Conservation (phyloP, 2,329 filamentous ascomycete species). For the Nemania bipapillata region DNA sequence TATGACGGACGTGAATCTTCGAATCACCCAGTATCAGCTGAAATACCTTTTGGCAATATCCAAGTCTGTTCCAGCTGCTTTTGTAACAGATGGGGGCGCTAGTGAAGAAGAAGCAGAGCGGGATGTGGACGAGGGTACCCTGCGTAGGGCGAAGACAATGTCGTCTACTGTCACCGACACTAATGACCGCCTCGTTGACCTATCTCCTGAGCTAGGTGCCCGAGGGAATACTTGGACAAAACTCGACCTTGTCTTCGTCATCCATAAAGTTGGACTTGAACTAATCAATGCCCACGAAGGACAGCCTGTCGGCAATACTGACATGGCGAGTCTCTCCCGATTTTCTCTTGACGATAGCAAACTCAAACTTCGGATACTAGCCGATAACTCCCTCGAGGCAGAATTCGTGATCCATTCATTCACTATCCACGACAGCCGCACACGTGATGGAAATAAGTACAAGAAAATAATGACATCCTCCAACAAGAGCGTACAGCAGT, state of each 20-base stretch:
- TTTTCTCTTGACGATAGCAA: conserved; percentile 95
- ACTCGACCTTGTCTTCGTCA: conserved; percentile 89
- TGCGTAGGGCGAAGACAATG: conserved; percentile 61
- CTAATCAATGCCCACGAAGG: conserved; percentile 80
- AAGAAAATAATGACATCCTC: conserved; percentile 97
- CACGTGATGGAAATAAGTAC: conserved; percentile 91
- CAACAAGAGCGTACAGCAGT: conserved; percentile 94
- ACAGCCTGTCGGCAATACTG: conserved; percentile 80
- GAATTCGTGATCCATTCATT: conserved; percentile 94
- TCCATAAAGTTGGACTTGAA: conserved; percentile 88
- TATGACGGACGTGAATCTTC: conserved; percentile 92
- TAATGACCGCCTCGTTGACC: conserved; percentile 61
- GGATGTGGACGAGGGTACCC: conserved; percentile 71
- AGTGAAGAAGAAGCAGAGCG: conserved; percentile 78
- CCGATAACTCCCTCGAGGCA: conserved; percentile 88
- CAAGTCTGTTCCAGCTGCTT: conserved; percentile 86
- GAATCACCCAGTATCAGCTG: conserved; percentile 88
- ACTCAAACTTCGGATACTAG: conserved; percentile 91
- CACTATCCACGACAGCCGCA: conserved; percentile 92
- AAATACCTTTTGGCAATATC: conserved; percentile 90
- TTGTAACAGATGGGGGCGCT: conserved; percentile 77
- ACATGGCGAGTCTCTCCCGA: conserved; percentile 84
- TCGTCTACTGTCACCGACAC: conserved; percentile 53
- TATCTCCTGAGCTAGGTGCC: conserved; percentile 76
- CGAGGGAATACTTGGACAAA: conserved; percentile 85